Percentiles rank a stretch among this genome's conserved stretches.
phyloP scores from a whole-genome alignment of 768 basidiomycete genomes.

The Daedaleopsis nitida region DNA sequence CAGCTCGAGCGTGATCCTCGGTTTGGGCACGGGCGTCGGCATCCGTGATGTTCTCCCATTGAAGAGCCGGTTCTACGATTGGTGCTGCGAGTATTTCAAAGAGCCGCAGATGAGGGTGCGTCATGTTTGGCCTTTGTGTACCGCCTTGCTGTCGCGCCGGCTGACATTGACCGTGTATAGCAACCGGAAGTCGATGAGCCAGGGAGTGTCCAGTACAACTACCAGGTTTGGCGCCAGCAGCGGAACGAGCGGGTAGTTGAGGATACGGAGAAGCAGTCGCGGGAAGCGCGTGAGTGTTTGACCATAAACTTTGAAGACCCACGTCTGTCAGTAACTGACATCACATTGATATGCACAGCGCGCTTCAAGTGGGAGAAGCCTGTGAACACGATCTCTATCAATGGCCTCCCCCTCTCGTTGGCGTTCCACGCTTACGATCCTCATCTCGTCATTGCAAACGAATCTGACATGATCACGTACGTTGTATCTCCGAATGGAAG shows the following conservation, averaged over 20 bases:
- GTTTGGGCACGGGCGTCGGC: slow-evolving; percentile 77
- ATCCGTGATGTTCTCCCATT: slow-evolving; percentile 86
- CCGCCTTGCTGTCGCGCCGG: neutral
- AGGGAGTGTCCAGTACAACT: slow-evolving; percentile 90
- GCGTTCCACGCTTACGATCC: slow-evolving; percentile 92
- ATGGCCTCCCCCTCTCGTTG: slow-evolving; percentile 69
- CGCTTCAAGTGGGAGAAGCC: slow-evolving; percentile 70
- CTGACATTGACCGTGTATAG: slow-evolving; percentile 41
- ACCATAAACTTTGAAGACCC: neutral
- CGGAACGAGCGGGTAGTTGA: slow-evolving; percentile 81
- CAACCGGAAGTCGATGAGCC: slow-evolving; percentile 96
- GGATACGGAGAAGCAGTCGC: slow-evolving; percentile 69
- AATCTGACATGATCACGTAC: slow-evolving; percentile 83
- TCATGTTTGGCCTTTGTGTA: slow-evolving; percentile 1
- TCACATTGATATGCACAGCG: slow-evolving; percentile 42
- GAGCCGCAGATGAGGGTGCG: slow-evolving; percentile 97
- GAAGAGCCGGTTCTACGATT: slow-evolving; percentile 92
- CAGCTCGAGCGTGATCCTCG: slow-evolving; percentile 74
- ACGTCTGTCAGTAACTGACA: slow-evolving; percentile 2
- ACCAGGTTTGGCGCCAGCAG: slow-evolving; percentile 92
- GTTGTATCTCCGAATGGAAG: slow-evolving; percentile 18
- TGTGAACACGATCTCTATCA: slow-evolving; percentile 63
- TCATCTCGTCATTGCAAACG: slow-evolving; percentile 84
- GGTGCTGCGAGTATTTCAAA: slow-evolving; percentile 96
- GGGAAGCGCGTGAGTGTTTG: slow-evolving; percentile 65